These are phyloP conservation scores for Melanopsichium pennsylvanicum DNA, from an alignment of 1,284 basidiomycete genomes.

Conservation along the genomic window DNA sequence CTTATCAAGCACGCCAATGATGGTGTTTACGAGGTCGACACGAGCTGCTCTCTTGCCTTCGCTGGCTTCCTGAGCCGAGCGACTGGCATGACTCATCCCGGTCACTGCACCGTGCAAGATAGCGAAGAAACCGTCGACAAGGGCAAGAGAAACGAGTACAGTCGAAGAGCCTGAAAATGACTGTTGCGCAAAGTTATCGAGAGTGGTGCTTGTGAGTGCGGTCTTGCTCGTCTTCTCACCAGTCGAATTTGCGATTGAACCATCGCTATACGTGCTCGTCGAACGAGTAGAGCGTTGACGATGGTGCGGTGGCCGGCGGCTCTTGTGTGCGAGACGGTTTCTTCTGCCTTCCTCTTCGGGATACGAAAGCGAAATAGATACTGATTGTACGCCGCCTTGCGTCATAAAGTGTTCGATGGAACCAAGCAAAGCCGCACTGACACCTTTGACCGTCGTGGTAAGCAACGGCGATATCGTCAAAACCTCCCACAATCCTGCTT, in stretches of 20 bases:
- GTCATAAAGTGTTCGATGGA: constrained; percentile 26
- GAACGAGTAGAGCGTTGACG: constrained; percentile 19
- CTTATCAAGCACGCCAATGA: constrained; percentile 22
- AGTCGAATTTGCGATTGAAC: not conserved
- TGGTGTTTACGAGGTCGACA: constrained; percentile 9
- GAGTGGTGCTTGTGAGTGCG: not conserved
- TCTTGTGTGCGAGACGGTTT: constrained; percentile 4
- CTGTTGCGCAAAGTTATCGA: constrained; percentile 7
- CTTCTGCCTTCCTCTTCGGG: constrained; percentile 5
- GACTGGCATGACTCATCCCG: not conserved
- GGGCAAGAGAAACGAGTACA: constrained; percentile 15
- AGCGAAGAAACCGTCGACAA: constrained; percentile 25
- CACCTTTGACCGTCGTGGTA: constrained; percentile 5
- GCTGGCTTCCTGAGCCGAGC: not conserved
- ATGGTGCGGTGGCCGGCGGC: constrained; percentile 12
- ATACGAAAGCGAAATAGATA: constrained; percentile 2
- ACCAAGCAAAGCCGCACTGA: constrained; percentile 19
- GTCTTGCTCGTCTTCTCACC: not conserved
- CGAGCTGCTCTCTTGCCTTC: not conserved
- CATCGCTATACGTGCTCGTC: constrained; percentile 1
- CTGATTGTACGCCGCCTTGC: constrained; percentile 1
- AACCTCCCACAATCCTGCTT: constrained; percentile 26
- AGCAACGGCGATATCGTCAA: constrained; percentile 13
- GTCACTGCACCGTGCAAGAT: constrained; percentile 8
- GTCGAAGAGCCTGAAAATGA: constrained; percentile 3